A percentile compares a stretch with the other conserved stretches of the same genome.
phyloP scores from a whole-genome alignment of 2,329 filamentous ascomycete genomes.

The Pseudocercospora vitis region DNA sequence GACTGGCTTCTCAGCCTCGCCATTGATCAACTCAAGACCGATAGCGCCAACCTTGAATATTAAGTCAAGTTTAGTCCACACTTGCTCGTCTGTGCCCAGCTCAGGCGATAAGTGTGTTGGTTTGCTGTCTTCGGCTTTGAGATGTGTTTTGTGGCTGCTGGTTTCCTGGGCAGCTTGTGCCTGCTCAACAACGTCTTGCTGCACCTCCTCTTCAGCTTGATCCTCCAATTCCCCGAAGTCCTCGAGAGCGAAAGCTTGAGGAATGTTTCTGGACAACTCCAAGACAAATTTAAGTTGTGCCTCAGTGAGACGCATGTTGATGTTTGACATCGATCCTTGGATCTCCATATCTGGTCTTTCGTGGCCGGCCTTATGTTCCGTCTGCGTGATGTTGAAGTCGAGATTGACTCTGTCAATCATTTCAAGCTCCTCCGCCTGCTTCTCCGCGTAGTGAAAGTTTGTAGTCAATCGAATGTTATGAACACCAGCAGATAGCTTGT shows the following conservation, averaged over 20 bases:
- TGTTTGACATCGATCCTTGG: slow-evolving; percentile 85
- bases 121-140: slow-evolving; percentile 23
- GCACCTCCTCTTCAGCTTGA: slow-evolving; percentile 73
- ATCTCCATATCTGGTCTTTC: slow-evolving; percentile 90
- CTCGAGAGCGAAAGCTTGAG: slow-evolving; percentile 79
- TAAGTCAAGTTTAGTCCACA: slow-evolving; percentile 91
- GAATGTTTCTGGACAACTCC: slow-evolving; percentile 83
- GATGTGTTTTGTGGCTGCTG: slow-evolving; percentile 39
- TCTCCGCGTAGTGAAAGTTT: slow-evolving; percentile 75
- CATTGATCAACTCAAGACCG: slow-evolving; percentile 81
- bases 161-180: slow-evolving; percentile 52
- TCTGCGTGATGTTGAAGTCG: slow-evolving; percentile 86
- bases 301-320: slow-evolving; percentile 86
- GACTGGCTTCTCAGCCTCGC: slow-evolving; percentile 73
- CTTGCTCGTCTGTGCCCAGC: slow-evolving; percentile 64
- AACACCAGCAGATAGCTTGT: slow-evolving; percentile 87
- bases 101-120: slow-evolving; percentile 57
- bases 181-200: slow-evolving; percentile 52
- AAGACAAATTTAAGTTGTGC: slow-evolving; percentile 87
- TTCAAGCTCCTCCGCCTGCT: slow-evolving; percentile 79
- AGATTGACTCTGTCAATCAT: slow-evolving; percentile 97
- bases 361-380: slow-evolving; percentile 74
- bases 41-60: slow-evolving; percentile 87
- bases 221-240: slow-evolving; percentile 66
- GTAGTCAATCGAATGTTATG: slow-evolving; percentile 90